Percentiles rank a stretch among this genome's conserved stretches.
phyloP scores from a whole-genome alignment of 2,329 filamentous ascomycete genomes.

The Aaosphaeria pasadenensis region DNA sequence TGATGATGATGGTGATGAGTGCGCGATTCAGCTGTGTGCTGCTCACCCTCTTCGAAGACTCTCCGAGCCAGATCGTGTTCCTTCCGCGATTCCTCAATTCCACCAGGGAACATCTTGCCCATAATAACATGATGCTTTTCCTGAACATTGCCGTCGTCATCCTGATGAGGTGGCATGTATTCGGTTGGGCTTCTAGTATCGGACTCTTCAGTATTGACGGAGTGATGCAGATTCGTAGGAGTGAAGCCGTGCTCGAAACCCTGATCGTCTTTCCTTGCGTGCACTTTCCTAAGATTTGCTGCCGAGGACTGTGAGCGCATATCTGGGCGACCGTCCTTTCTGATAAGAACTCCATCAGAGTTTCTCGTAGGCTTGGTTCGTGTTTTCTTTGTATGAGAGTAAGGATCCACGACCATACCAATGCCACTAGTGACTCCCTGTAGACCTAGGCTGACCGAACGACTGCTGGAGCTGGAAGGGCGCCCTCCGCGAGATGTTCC shows the following conservation, averaged over 20 bases:
- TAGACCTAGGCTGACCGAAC: conserved; percentile 25
- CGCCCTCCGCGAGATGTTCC: conserved; percentile 19
- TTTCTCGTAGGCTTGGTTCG: conserved; percentile 51
- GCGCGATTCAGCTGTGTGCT: conserved; percentile 22
- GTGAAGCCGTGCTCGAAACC: conserved; percentile 20
- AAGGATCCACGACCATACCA: conserved; percentile 28
- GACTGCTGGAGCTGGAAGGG: conserved; percentile 19
- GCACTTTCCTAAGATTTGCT: conserved; percentile 51
- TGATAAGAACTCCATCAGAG: conserved; percentile 49
- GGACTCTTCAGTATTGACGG: conserved; percentile 7
- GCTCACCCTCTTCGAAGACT: conserved; percentile 26
- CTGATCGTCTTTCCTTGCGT: conserved; percentile 46
- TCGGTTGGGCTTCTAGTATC: conserved; percentile 30
- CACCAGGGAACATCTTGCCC: conserved; percentile 36
- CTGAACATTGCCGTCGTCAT: conserved; percentile 16
- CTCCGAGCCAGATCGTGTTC: conserved; percentile 31
- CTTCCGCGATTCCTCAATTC: conserved; percentile 28
- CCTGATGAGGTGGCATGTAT: conserved; percentile 5
- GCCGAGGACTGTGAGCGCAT: conserved; percentile 52
- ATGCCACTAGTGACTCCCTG: conserved; percentile 22
- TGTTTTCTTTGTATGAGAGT: conserved; percentile 46
- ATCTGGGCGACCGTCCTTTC: conserved; percentile 51
- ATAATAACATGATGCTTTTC: conserved; percentile 34
- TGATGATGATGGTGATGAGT: conserved; percentile 10
- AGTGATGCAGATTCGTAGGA: conserved; percentile 17